phyloP scores from a whole-genome alignment of 1,284 basidiomycete genomes.

The Sparassis latifolia region DNA sequence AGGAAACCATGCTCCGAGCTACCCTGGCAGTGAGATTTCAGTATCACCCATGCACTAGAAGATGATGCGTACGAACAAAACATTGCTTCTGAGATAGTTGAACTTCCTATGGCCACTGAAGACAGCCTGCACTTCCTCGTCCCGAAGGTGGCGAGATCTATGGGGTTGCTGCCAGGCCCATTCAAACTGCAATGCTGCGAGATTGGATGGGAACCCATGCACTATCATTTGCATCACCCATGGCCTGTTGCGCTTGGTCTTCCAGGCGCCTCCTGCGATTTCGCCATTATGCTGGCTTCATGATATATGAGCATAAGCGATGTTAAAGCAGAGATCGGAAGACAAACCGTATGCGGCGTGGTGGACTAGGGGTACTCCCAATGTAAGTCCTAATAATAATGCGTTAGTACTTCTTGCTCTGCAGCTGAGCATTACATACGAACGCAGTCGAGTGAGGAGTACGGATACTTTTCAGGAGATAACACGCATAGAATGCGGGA shows the following conservation, averaged over 20 bases:
- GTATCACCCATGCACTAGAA: not conserved
- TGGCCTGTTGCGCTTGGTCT: constrained; percentile 66
- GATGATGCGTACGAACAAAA: constrained; percentile 33
- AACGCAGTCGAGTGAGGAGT: constrained; percentile 54
- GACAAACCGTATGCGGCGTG: constrained; percentile 55
- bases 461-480: constrained; percentile 70
- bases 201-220: constrained; percentile 80
- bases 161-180: constrained; percentile 88
- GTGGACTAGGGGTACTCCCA: constrained; percentile 80
- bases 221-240: constrained; percentile 92
- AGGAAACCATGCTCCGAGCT: constrained; percentile 46
- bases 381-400: constrained; percentile 54
- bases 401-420: not conserved
- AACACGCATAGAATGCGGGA: constrained; percentile 85
- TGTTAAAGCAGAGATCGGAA: too few species aligned
- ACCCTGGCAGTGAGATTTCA: constrained; percentile 27
- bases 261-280: constrained; percentile 68
- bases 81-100: constrained; percentile 35
- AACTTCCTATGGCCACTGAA: constrained; percentile 27
- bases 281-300: constrained; percentile 82
- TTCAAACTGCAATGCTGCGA: constrained; percentile 84
- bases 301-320: not conserved
- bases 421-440: constrained; percentile 17
- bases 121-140: constrained; percentile 31
- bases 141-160: constrained; percentile 50